Conservation (phyloP, 768 basidiomycete species). For the Rubroboletus satanas region DNA sequence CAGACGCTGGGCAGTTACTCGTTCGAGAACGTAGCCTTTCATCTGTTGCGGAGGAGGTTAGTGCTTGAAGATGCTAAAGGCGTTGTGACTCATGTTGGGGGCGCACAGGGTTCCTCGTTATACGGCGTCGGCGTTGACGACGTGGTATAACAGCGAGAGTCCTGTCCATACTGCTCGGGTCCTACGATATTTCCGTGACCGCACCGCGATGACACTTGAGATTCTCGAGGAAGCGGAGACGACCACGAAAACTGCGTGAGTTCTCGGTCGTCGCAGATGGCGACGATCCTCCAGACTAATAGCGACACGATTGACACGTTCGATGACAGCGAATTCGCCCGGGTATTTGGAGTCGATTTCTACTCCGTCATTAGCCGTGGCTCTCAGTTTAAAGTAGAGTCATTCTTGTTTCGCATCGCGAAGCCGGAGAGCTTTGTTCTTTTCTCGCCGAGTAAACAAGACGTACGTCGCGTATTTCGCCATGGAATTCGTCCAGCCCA, state of each 20-base stretch:
- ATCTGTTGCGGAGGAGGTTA: slow-evolving; percentile 73
- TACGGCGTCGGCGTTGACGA: slow-evolving; percentile 53
- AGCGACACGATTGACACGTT: neutral
- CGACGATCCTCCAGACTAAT: neutral
- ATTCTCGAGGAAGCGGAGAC: slow-evolving; percentile 79
- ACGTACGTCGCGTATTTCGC: slow-evolving; percentile 47
- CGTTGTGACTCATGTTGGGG: neutral
- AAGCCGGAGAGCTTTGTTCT: slow-evolving; percentile 94
- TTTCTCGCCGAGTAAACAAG: slow-evolving; percentile 81
- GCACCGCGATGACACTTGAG: slow-evolving; percentile 68
- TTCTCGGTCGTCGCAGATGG: neutral
- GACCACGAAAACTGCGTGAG: slow-evolving; percentile 85
- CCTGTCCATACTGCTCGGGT: slow-evolving; percentile 54
- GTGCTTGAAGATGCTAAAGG: slow-evolving; percentile 10
- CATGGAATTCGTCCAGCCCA: neutral
- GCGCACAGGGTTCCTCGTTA: slow-evolving; percentile 71
- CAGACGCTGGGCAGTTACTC: slow-evolving; percentile 73
- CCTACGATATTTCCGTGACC: slow-evolving; percentile 59
- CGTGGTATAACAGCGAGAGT: slow-evolving; percentile 61
- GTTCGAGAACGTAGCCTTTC: slow-evolving; percentile 86
- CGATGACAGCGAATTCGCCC: slow-evolving; percentile 82
- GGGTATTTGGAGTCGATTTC: slow-evolving; percentile 97
- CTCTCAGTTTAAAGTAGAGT: slow-evolving; percentile 98
- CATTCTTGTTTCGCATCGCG: slow-evolving; percentile 95
- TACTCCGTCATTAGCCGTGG: slow-evolving; percentile 92